phyloP scores from a whole-genome alignment of 78 protist species.

The Dictyostelium purpureum region DNA sequence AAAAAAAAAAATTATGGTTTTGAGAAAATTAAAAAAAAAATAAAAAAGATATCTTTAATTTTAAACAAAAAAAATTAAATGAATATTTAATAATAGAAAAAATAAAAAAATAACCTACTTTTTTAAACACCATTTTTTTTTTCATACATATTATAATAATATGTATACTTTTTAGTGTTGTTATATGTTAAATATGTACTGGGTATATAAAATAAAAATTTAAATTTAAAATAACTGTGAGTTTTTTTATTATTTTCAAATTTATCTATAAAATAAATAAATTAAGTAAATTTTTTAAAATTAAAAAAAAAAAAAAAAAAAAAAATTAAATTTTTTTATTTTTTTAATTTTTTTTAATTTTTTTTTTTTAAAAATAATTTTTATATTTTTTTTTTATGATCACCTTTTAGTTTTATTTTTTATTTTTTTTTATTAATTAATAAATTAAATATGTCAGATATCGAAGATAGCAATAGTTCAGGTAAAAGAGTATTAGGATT shows the following conservation, averaged over 20 bases:
- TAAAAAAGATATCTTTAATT: too few species aligned
- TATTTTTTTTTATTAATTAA: not conserved
- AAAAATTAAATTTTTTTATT: not conserved
- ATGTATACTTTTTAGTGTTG: too few species aligned
- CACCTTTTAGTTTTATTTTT: not conserved
- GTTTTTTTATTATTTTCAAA: too few species aligned
- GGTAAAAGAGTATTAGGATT: constrained; percentile 12
- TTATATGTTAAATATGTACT: too few species aligned
- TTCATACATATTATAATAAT: not conserved
- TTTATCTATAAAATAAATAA: not conserved
- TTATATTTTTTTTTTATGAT: not conserved
- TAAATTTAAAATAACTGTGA: not conserved
- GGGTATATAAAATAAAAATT: not conserved
- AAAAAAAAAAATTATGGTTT: too few species aligned
- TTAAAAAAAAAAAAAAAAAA: not conserved
- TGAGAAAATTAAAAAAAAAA: too few species aligned
- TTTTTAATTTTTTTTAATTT: not conserved
- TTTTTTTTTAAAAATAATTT: not conserved
- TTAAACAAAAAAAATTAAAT: too few species aligned
- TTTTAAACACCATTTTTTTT: not conserved
- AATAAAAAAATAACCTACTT: not conserved
- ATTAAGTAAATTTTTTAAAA: not conserved
- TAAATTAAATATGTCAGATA: not conserved
- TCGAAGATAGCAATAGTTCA: not conserved
- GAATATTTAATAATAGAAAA: not conserved